Conservation (phyloP, 2,329 filamentous ascomycete species). For the Stachybotrys chartarum region DNA sequence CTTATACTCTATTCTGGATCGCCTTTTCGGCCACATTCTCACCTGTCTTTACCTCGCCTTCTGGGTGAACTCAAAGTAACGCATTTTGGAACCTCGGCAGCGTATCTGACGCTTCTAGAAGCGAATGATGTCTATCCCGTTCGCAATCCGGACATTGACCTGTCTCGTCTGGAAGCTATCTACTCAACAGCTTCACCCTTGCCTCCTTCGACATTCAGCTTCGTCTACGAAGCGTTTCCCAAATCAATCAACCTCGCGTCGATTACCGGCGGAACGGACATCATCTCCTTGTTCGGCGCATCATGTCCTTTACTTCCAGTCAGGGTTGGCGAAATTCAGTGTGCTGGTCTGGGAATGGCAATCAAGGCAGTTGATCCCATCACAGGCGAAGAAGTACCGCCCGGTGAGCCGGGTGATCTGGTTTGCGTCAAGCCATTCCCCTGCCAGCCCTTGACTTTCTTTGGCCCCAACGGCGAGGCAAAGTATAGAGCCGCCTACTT, state of each 20-base stretch:
- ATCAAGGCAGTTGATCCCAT: conserved; percentile 52
- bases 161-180: conserved; percentile 68
- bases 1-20: conserved; percentile 89
- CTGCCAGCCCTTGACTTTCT: conserved; percentile 86
- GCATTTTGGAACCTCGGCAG: conserved; percentile 91
- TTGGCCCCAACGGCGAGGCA: conserved; percentile 54
- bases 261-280: conserved; percentile 95
- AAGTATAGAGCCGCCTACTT: conserved; percentile 87
- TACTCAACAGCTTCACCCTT: conserved; percentile 92
- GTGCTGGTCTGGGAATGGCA: conserved; percentile 73
- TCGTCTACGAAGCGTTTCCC: conserved; percentile 81
- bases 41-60: conserved; percentile 74
- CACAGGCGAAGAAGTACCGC: conserved; percentile 46
- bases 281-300: conserved; percentile 88
- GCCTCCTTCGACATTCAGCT: conserved; percentile 86
- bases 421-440: conserved; percentile 84
- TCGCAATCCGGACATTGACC: conserved; percentile 43
- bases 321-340: conserved; percentile 67
- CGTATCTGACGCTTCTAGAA: conserved; percentile 87
- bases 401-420: conserved; percentile 74
- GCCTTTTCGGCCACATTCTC: conserved; percentile 72
- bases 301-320: conserved; percentile 73
- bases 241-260: conserved; percentile 76
- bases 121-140: conserved; percentile 60
- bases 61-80: conserved; percentile 77